These are phyloP conservation scores for Boletus fagicola DNA, from an alignment of 768 basidiomycete species.

Conservation along the genomic window DNA sequence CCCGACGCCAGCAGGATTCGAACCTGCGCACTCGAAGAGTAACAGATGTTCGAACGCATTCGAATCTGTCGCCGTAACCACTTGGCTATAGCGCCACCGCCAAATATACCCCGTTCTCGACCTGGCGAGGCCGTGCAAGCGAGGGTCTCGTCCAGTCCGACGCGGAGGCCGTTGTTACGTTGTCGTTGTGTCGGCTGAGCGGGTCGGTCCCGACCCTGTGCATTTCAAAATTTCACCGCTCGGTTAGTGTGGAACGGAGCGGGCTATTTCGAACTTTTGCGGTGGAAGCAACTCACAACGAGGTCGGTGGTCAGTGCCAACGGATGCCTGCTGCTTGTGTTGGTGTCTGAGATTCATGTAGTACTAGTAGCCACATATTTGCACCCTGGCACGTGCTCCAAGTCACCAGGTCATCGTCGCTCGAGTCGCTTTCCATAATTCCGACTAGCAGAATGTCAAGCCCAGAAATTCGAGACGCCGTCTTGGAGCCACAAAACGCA, in stretches of 20 bases:
- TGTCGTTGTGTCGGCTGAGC: too few relatives aligned
- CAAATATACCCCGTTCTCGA: not conserved
- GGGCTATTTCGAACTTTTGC: too few relatives aligned
- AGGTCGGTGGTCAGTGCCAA: too few relatives aligned
- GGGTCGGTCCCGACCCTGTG: not conserved
- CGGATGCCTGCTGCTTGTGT: too few relatives aligned
- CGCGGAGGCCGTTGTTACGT: not conserved
- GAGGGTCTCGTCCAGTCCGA: too few relatives aligned
- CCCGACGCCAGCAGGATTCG: constrained; percentile 64
- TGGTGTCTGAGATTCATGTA: too few relatives aligned
- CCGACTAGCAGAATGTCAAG: constrained; percentile 9
- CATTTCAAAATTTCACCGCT: not conserved
- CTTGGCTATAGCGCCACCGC: constrained; percentile 61
- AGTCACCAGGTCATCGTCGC: not conserved
- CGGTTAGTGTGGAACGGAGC: too few relatives aligned
- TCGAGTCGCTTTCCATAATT: not conserved
- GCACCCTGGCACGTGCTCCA: constrained; percentile 4
- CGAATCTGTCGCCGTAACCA: constrained; percentile 79
- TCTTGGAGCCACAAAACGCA: constrained; percentile 4
- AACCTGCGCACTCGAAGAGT: constrained; percentile 68
- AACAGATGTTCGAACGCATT: constrained; percentile 49
- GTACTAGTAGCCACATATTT: too few relatives aligned
- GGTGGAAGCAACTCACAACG: too few relatives aligned
- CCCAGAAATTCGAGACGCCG: not conserved
- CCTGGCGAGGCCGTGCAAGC: not conserved